These are phyloP conservation scores for Vickermania spadyakhi DNA, from an alignment of 208 protist genomes.

Conservation along the genomic window DNA sequence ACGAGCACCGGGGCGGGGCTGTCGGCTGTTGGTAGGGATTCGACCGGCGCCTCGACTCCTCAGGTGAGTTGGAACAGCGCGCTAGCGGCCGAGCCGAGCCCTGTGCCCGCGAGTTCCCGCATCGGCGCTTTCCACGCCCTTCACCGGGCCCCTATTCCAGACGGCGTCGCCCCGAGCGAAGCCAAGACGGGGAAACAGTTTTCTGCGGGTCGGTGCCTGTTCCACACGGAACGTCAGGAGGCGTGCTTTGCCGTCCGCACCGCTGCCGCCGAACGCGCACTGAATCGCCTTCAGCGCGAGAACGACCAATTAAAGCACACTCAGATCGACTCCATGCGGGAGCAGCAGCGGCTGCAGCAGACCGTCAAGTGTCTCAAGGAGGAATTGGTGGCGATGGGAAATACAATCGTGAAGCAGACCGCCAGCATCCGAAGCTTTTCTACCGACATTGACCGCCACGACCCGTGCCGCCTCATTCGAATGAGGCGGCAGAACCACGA, in stretches of 20 bases:
- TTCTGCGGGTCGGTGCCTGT: neutral
- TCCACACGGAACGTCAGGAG: slow-evolving; percentile 1
- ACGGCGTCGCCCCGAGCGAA: neutral
- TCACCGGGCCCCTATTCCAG: neutral
- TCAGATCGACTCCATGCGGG: slow-evolving; percentile 15
- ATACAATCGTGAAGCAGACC: slow-evolving; percentile 43
- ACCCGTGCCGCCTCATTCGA: slow-evolving; percentile 40
- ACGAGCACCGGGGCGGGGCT: too few relatives aligned
- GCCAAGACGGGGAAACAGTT: neutral
- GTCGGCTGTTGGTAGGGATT: too few relatives aligned
- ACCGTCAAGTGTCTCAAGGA: slow-evolving; percentile 35
- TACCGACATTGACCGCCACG: slow-evolving; percentile 31
- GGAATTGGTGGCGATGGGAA: slow-evolving; percentile 44
- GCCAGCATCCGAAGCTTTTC: slow-evolving; percentile 31
- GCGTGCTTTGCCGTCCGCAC: slow-evolving; percentile 13
- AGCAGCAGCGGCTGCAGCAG: slow-evolving; percentile 19
- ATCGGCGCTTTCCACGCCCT: neutral
- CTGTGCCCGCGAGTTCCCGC: neutral
- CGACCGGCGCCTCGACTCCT: too few relatives aligned
- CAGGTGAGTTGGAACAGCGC: too few relatives aligned
- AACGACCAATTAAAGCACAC: slow-evolving; percentile 36
- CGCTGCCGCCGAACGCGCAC: slow-evolving; percentile 29
- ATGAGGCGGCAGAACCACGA: slow-evolving; percentile 1
- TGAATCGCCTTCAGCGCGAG: slow-evolving; percentile 31
- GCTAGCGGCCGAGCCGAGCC: too few relatives aligned